Evolutionary conservation across 129 eudicot species (phyloP), one percentile per base, ranked within the genome.

Genomic region (Chrysanthemum lavandulifolium): DNA sequence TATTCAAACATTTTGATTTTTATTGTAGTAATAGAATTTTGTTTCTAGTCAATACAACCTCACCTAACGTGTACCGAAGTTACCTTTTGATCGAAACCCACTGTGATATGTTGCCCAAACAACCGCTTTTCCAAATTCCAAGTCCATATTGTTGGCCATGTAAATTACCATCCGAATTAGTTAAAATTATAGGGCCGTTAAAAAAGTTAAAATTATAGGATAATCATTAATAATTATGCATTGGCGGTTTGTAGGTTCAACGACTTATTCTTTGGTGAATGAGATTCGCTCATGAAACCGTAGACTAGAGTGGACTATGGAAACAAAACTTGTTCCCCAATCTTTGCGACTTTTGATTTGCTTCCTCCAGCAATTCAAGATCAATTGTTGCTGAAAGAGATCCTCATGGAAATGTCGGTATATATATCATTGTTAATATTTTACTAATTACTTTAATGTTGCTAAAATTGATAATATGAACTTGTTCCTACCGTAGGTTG

Each of bases 361-460:
- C 84, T 95, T 62, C 99, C 99, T 71, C 78, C 90, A 75, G 99
- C 99, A 75, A 95, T 95, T 73, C 97, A 95, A 81, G 97, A 95
- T 15, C 99, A 95, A 66, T 73, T 95, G 83, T 80, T 90, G 91
- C 99, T 70, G 99, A 95, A 89, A 86, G 97, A 80, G 99, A 95
- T 80, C 99, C 99, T 27, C 99, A 90, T 73, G 99, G 99, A 76
- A 95, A 95, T 76, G 99, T 95, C 61, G 97, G 99, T 90, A 63
- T 27, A 71, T 67, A 66, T 49, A 68, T 69, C 13, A n/a, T n/a
- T 2, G 10, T 3, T 16, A 6, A 11, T 54, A 4, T 69, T 55
- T 56, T 65, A 29, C 56, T 47, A 53, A 14, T 40, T 72, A 11
- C 23, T 23, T 62, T 68, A 11, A 2, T 67, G 23, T 19, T 40